Evolutionary conservation across 257 asterid species (phyloP).

Genomic region (Petrea volubilis): DNA sequence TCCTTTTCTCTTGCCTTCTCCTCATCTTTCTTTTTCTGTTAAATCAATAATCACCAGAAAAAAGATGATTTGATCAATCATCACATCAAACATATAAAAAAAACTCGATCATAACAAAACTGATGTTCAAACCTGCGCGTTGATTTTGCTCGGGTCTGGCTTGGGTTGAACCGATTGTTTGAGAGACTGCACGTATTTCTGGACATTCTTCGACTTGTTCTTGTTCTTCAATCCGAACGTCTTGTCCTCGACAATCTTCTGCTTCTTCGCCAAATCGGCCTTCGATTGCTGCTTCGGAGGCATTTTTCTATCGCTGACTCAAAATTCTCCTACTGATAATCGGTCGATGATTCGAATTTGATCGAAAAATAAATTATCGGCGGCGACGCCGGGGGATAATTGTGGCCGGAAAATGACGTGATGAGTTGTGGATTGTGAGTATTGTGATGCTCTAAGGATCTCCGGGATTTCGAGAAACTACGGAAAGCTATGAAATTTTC

Average conservation of each 20-base stretch:
- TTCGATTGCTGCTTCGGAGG: conserved; percentile 91
- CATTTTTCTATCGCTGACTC: conserved; percentile 38
- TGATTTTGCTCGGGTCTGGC: conserved; percentile 60
- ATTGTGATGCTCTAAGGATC: conserved; percentile 4
- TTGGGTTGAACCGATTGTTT: conserved; percentile 76
- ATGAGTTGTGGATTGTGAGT: conserved; percentile 25
- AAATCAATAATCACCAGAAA: conserved; percentile 17
- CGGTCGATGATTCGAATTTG: not conserved
- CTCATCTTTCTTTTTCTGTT: conserved; percentile 97
- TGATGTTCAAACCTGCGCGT: conserved; percentile 60
- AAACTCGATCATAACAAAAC: not conserved
- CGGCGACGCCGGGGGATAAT: conserved; percentile 23
- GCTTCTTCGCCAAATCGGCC: conserved; percentile 88
- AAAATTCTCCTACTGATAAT: not conserved
- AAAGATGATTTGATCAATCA: not conserved
- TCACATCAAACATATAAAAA: not conserved
- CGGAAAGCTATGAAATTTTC: not conserved
- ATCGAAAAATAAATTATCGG: not conserved
- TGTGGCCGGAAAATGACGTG: conserved; percentile 14
- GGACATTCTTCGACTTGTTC: conserved; percentile 89
- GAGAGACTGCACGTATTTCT: conserved; percentile 90
- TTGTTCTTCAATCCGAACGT: conserved; percentile 98
- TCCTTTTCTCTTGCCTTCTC: conserved; percentile 92
- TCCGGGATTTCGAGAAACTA: conserved; percentile 27
- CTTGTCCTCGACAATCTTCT: conserved; percentile 90